Conservation (phyloP, 176 grass and related monocot species). For the Chrysopogon serrulatus region DNA sequence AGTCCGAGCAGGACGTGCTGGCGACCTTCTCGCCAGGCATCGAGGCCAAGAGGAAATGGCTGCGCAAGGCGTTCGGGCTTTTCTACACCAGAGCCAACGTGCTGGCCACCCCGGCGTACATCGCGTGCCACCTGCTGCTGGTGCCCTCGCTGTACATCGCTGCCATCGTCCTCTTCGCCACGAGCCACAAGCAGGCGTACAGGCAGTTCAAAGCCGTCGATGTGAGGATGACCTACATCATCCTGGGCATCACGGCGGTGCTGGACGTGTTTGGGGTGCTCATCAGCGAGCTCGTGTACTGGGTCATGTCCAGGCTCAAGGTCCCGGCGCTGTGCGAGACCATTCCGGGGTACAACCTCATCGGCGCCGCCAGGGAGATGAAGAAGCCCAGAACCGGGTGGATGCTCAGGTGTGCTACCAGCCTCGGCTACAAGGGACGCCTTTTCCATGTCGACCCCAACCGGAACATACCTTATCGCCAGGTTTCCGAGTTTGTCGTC, state of each 20-base stretch:
- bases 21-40: no score
- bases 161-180: background rate
- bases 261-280: background rate
- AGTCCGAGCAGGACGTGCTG: no score
- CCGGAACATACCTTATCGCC: no score
- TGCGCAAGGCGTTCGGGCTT: background rate
- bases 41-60: background rate
- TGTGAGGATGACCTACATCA: background rate
- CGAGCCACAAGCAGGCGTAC: background rate
- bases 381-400: background rate
- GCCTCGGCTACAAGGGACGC: background rate
- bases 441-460: no score
- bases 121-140: background rate
- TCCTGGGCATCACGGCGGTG: background rate
- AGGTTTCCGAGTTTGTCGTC: no score
- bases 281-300: background rate
- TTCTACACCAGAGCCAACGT: background rate
- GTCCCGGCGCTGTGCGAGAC: background rate
- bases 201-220: background rate
- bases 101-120: background rate
- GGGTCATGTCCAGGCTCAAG: rapidly evolving
- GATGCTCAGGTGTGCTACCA: background rate
- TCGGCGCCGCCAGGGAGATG: background rate
- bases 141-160: background rate
- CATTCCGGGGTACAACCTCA: background rate